Evolutionary conservation across 2,329 filamentous ascomycete genomes (phyloP).

Genomic region (Balansia obtecta): DNA sequence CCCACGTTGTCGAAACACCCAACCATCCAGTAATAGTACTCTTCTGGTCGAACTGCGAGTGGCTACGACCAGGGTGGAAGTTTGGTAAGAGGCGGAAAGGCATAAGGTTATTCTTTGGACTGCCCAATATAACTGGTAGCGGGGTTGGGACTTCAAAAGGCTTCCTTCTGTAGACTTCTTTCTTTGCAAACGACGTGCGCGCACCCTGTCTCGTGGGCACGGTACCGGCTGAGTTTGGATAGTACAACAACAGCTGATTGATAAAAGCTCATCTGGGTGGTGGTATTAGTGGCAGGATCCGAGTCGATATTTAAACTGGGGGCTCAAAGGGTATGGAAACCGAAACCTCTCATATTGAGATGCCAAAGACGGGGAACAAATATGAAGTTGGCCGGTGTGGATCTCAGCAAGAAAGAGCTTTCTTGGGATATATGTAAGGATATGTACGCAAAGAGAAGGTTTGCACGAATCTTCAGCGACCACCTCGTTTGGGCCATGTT

Average conservation of each 20-base stretch:
- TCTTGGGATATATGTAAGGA: not conserved
- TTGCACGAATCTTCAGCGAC: not conserved
- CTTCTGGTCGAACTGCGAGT: constrained; percentile 4
- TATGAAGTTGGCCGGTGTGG: constrained; percentile 4
- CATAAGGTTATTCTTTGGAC: constrained; percentile 2
- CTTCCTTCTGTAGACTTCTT: not conserved
- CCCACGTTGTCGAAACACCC: constrained; percentile 1
- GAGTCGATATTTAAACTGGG: constrained; percentile 9
- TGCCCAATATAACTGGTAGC: constrained; percentile 3
- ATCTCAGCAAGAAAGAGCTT: constrained; percentile 2
- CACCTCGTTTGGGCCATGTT: not conserved
- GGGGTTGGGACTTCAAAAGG: not conserved
- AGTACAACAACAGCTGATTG: not conserved
- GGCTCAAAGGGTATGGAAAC: constrained; percentile 6
- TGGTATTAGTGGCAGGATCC: constrained; percentile 7
- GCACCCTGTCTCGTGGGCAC: not conserved
- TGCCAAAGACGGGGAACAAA: constrained; percentile 5
- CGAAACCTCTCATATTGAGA: constrained; percentile 7
- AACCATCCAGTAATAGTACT: constrained; percentile 2
- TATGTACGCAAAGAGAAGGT: not conserved
- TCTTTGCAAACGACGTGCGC: not conserved
- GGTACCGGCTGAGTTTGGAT: too few species aligned
- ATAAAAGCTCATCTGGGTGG: not conserved
- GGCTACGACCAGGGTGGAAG: constrained; percentile 7
- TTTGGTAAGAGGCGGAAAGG: constrained; percentile 2